phyloP scores from a whole-genome alignment of 768 basidiomycete genomes.

The Naematelia encephala region DNA sequence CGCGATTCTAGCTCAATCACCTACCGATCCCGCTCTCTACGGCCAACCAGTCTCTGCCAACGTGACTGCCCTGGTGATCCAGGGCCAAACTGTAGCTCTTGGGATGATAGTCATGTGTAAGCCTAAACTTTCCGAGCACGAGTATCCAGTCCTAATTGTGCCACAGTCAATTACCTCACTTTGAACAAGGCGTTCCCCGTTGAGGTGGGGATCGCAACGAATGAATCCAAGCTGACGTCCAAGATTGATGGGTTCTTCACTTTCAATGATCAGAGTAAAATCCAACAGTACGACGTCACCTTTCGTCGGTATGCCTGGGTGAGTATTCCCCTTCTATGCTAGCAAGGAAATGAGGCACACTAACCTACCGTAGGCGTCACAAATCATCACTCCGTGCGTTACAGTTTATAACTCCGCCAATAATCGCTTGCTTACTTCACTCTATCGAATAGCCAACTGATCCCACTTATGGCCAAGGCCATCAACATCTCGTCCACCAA shows the following conservation, averaged over 20 bases:
- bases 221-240: neutral
- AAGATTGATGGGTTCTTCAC: neutral
- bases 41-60: neutral
- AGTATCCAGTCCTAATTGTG: neutral
- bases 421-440: neutral
- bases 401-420: neutral
- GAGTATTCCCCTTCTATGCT: neutral
- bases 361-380: neutral
- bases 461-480: conserved; percentile 25
- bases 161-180: neutral
- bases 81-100: neutral
- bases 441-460: conserved; percentile 19
- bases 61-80: neutral
- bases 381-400: conserved; percentile 6
- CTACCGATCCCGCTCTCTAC: neutral
- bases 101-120: neutral
- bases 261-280: neutral
- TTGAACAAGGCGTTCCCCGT: neutral
- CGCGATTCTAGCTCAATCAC: neutral
- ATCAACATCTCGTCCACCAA: conserved; percentile 13
- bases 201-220: neutral
- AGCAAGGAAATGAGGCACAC: neutral
- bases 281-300: neutral
- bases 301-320: neutral
- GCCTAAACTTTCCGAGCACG: neutral